Percentiles rank a stretch among this genome's conserved stretches.
These are phyloP conservation scores for Exobasidium rhododendri DNA, from an alignment of 1,284 basidiomycete genomes.

Conservation along the genomic window DNA sequence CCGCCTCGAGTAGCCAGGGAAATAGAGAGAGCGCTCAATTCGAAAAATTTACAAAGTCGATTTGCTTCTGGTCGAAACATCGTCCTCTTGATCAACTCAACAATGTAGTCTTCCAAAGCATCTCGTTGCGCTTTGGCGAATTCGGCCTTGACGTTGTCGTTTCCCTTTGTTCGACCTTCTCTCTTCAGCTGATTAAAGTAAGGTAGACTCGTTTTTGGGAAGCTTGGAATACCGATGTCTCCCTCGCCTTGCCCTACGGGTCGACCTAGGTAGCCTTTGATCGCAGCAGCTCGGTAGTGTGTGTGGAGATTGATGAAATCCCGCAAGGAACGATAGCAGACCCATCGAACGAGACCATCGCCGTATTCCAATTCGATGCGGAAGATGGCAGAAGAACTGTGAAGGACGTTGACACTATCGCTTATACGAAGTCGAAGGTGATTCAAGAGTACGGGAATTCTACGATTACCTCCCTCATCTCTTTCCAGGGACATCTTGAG, in stretches of 20 bases:
- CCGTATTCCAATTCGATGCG: constrained; percentile 95
- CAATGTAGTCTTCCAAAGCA: constrained; percentile 80
- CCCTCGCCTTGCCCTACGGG: constrained; percentile 34
- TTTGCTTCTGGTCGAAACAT: constrained; percentile 97
- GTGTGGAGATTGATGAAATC: constrained; percentile 89
- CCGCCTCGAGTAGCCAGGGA: constrained; percentile 79
- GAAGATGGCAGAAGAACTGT: constrained; percentile 76
- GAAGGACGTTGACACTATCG: constrained; percentile 77
- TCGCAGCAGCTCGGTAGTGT: constrained; percentile 75
- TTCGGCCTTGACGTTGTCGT: constrained; percentile 58
- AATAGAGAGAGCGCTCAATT: constrained; percentile 85
- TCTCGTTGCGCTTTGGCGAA: constrained; percentile 78
- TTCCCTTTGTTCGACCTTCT: constrained; percentile 60
- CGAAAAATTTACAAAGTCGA: constrained; percentile 87
- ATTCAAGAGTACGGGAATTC: constrained; percentile 83
- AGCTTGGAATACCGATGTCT: constrained; percentile 77
- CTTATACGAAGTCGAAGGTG: constrained; percentile 77
- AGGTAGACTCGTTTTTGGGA: constrained; percentile 79
- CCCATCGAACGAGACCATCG: constrained; percentile 84
- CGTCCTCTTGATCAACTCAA: constrained; percentile 72
- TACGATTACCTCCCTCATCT: constrained; percentile 78
- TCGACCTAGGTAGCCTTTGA: constrained; percentile 43
- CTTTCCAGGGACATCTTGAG: constrained; percentile 85
- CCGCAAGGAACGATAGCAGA: constrained; percentile 87
- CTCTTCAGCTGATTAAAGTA: constrained; percentile 72